Evolutionary conservation across 495 filamentous ascomycete species (phyloP), one percentile per base, ranked within the genome.

Genomic region (Xylaria acuta): DNA sequence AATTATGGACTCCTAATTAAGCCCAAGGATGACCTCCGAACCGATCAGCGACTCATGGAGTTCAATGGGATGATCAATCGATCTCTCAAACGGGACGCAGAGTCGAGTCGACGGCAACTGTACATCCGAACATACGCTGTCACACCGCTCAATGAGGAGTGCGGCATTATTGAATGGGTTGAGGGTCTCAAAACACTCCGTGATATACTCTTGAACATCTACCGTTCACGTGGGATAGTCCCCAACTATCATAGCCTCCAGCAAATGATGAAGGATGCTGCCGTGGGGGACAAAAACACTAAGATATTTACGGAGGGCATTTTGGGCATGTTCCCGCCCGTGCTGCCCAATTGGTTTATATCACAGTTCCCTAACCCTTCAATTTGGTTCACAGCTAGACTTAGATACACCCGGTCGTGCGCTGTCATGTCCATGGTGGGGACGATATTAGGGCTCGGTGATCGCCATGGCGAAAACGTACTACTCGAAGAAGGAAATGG

Each of bases 341-440:
- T 97, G 45, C 89, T 99, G 67, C 90, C 95, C 71, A 90, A 95
- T 74, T 99, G 96, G 96, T 99, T 99, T 80, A 87, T 95, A 45
- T 91, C 96, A 70, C 93, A 93, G 84, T 99, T 97, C 80, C 94
- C 96, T 2, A 94, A 97, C 73, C 94, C 97, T 8, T 92, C 92
- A 9, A 86, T 91, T 9, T 99, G 96, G 96, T 96, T 98, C 79
- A 87, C 90, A 1, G 94, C 95, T 27, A 90, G 96, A n/a, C 85
- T 98, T 51, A 88, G 91, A 38, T 99, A 97, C 82, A 94, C 96
- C 4, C 90, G 96, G 38, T 96, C 96, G 47, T 94, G 93, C 75
- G 96, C 96, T 22, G 95, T 98, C 74, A 98, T 98, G 94, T 97
- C 93, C 58, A 97, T 99, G 89, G 93, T 97, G 30, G 96, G 96